Conservation (phyloP, 2,329 filamentous ascomycete genomes). For the Colletotrichum phormii region DNA sequence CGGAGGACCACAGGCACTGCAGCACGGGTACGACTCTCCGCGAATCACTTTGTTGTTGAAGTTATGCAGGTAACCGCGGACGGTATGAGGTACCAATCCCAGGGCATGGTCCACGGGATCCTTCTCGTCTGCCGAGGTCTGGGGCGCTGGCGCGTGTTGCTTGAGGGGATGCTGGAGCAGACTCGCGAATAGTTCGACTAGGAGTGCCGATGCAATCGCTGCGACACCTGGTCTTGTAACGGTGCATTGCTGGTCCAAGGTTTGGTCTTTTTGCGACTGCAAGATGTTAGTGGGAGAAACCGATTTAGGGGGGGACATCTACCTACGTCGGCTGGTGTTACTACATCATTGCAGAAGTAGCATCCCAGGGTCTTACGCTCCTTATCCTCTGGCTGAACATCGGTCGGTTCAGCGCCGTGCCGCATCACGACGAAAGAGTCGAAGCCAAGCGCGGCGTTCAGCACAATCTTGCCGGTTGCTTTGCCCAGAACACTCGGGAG, state of each 20-base stretch:
- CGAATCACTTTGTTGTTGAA: constrained; percentile 81
- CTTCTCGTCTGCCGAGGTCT: constrained; percentile 59
- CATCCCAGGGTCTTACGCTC: constrained; percentile 82
- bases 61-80: constrained; percentile 80
- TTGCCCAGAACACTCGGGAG: constrained; percentile 97
- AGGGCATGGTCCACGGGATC: constrained; percentile 70
- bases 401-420: constrained; percentile 76
- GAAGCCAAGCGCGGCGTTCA: constrained; percentile 96
- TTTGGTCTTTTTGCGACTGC: constrained; percentile 92
- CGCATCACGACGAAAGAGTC: constrained; percentile 98
- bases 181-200: constrained; percentile 91
- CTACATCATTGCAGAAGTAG: constrained; percentile 99
- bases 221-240: constrained; percentile 95
- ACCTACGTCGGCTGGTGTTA: constrained; percentile 91
- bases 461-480: constrained; percentile 89
- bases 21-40: constrained; percentile 82
- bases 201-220: constrained; percentile 88
- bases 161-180: constrained; percentile 86
- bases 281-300: neutral
- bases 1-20: constrained; percentile 80
- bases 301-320: neutral
- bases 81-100: constrained; percentile 81
- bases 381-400: constrained; percentile 49
- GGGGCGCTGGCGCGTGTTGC: constrained; percentile 70
- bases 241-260: constrained; percentile 97